Base-by-base conservation (phyloP, 108 stramenopile species). In the Parmales sp. region DNA sequence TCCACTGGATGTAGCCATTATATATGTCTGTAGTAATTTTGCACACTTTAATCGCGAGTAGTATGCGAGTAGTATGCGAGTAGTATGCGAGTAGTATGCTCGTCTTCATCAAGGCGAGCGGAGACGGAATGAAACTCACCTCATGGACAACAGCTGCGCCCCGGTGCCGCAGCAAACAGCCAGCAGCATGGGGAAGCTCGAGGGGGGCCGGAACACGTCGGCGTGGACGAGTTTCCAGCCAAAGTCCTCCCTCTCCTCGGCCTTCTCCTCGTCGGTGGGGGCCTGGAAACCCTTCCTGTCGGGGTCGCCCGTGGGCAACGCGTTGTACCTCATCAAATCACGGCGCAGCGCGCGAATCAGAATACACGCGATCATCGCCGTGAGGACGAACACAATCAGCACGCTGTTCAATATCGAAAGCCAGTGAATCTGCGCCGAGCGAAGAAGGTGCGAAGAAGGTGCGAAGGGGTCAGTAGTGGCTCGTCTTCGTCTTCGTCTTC, bases 181-280 rank as follows among this genome's bases (percentile, higher is more conserved):
- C 28, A 97, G 66, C 20, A 94, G 70, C 65, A 95, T 73, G n/a
- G 94, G 94, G 29, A 81, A 85, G 69, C 80, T 87, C 29, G 74
- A 44, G 19, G 96, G 96, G 11, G 94, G 91, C 37, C 96, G 88
- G 69, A 97, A 97, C 38, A 97, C 92, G 79, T 97, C 96, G 19
- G 90, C 94, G 72, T 95, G 94, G n/a, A 95, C 90, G 49, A 94
- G 68, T 71, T 95, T 95, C 99, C 99, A 99, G 45, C 99, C 99
- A 60, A 84, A 86, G 80, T 98, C 98, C 74, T 98, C 98, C 79
- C 92, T 70, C 48, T 90, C 91, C 65, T 92, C 93, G 4, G 89
- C 91, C 79, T 90, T 86, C 69, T 94, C 94, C 83, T 98, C 97
- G 67, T 95, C 95, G 16, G 90, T 83, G 2, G 90, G 81, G 19